Evolutionary conservation across 2,329 filamentous ascomycete genomes (phyloP), one percentile per base, ranked within the genome.

Genomic region (Aspergillus sp.): DNA sequence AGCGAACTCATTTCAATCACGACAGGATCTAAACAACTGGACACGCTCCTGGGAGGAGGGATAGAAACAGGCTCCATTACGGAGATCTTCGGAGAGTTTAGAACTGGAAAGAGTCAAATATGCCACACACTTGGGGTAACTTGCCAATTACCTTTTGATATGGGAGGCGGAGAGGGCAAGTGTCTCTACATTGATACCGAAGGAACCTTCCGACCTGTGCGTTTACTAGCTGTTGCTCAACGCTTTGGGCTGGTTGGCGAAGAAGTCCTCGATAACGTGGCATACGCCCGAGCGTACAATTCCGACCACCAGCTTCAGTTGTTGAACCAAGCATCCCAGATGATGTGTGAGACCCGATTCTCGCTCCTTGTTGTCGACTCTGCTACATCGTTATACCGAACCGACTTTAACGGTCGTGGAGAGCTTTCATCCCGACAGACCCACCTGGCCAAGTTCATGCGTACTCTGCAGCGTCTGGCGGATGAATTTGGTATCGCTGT

Each of bases 291-390:
- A 50, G 93, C 93, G 7, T 98, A 98, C 74, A 98, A 98, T 67
- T 97, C 91, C 0, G 93, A 98, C 56, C 93, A 98, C 68, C 93
- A 98, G 67, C 79, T 98, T 43, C 88, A 95, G 65, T 78, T 98
- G 5, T 81, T 98, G 52, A 93, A 93, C 60, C 91, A 97, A 67
- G 94, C 93, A 3, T 86, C 93, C 2, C 83, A 89, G 52, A 98
- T 98, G 93, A 98, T 98, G 94, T 96, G 90, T 48, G 94, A 98
- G 73, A 98, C 93, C 0, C 83, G 93, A 3, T 98, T 98, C 68
- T 97, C 93, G 3, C 78, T 98, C 6, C 81, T 98, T 43, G 83
- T 98, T 42, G 93, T 98, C 47, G 93, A 98, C 70, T 95, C 89
- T 47, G 94, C 94, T 9, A 98, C 93, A 0, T 85, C 91, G 2